Evolutionary conservation across 768 basidiomycete genomes (phyloP).

Genomic region (Dioszegia aurantiaca): DNA sequence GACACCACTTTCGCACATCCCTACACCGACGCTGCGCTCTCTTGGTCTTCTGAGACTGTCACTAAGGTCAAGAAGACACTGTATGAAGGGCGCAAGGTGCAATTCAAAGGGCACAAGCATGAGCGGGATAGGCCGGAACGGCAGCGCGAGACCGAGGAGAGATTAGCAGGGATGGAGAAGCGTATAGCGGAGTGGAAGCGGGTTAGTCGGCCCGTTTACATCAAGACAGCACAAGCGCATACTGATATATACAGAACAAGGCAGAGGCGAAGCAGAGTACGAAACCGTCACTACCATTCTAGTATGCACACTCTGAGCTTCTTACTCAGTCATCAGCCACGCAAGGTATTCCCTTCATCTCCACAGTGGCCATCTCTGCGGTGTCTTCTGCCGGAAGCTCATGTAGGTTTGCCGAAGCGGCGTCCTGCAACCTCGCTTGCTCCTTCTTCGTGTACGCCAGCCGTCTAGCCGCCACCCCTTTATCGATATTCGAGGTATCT

Average conservation of each 20-base stretch:
- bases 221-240: no score
- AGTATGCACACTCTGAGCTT: not conserved
- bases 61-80: slow-evolving; percentile 24
- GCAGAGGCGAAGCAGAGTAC: slow-evolving; percentile 24
- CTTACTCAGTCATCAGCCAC: no score
- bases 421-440: no score
- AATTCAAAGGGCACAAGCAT: slow-evolving; percentile 48
- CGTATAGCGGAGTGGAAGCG: slow-evolving; percentile 43
- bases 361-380: not conserved
- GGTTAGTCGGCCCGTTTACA: slow-evolving; percentile 27
- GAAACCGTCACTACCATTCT: slow-evolving; percentile 40
- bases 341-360: not conserved
- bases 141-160: slow-evolving; percentile 32
- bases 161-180: slow-evolving; percentile 47
- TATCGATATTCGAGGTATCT: slow-evolving; percentile 13
- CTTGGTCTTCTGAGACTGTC: slow-evolving; percentile 26
- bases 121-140: slow-evolving; percentile 35
- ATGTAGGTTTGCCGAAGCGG: no score
- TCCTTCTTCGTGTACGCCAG: not conserved
- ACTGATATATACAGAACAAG: slow-evolving; percentile 21
- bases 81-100: slow-evolving; percentile 29
- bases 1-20: slow-evolving; percentile 6
- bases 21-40: slow-evolving; percentile 18
- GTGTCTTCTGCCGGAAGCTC: no score
- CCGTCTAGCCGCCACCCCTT: not conserved